Base-by-base conservation (phyloP, 495 filamentous ascomycete genomes). In the Cryomyces minteri region DNA sequence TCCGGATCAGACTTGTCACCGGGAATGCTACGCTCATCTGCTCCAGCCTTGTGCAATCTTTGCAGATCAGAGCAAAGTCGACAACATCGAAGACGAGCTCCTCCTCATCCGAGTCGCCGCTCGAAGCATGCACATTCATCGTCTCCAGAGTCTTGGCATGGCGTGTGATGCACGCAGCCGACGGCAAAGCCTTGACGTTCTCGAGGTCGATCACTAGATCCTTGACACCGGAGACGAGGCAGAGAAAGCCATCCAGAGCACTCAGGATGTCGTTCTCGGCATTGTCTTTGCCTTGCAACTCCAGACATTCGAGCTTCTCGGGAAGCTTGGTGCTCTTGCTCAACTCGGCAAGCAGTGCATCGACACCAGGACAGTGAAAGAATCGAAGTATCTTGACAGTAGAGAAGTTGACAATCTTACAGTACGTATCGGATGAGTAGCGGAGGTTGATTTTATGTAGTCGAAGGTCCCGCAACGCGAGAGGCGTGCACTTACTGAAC, bases 251-350 rank as follows among this genome's bases (percentile, higher is more conserved):
- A 38, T 65, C 60, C 31, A 65, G 43, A 14, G 60, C 60, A 14
- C 47, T 50, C 43, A 65, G 41, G 0, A 50, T 58, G 39, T 65
- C 60, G 38, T 60, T 54, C 44, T 65, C 62, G 3, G 39, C 11
- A 43, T 65, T 63, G 40, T 65, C 62, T 28, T 58, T 53, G 49
- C 62, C 58, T 46, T 62, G 56, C 31, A 63, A 55, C 25, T 58
- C 54, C 5, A 65, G 43, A 1, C 38, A 46, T 34, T 55, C 54
- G 8, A 65, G 51, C 43, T 60, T 51, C 33, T 51, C 54, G 5
- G 62, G 62, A 25, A 65, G 48, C 32, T 48, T 45, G 4, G 52
- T 43, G 40, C 53, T 54, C 46, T 56, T 63, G 55, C 57, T 54
- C 10, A 65, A 48, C 50, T 62, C 58, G 5, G 58, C 57, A 43